Evolutionary conservation across 1,139 yeast species (phyloP), one percentile per base, ranked within the genome.

Genomic region (Yamadazyma atmosphaerica): DNA sequence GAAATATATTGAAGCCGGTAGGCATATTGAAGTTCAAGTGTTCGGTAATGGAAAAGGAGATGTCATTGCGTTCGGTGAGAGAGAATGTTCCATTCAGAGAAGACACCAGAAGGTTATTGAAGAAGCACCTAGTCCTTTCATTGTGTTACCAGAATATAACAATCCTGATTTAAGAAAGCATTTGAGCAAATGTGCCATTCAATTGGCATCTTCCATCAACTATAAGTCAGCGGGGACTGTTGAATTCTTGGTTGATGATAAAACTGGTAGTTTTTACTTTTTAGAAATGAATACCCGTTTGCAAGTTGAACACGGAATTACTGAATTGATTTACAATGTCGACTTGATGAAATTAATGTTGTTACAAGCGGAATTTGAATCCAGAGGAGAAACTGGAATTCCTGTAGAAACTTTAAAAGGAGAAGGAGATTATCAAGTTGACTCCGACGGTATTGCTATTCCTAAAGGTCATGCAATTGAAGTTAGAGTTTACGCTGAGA

Each of bases 21-120:
- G 77, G 28, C 77, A 72, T 45, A 65, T 72, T 35, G 77, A 72
- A 46, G 72, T 72, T 7, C 77, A 72, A 42, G 54, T 72, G 22
- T 68, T 72, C 46, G 77, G 76, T 10, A 70, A 72, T 49, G 66
- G 66, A 31, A 49, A 54, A 33, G 75, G 76, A 12, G 68, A 68
- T 42, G 67, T 67, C 11, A 58, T 70, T 12, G 68, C 74, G 2
- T 62, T 65, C 30, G 75, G 75, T 14, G 77, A 71, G 48, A 59
- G 77, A 34, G 77, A 72, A 41, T 72, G 77, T 42, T 68, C 75
- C 8, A 70, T 72, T 27, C 77, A 72, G 54, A 60, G 77, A 46
- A 58, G 77, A 21, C 77, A 72, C 47, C 77, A 72, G 43, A 72
- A 72, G 46, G 74, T 72, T n/a, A 58, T 73, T 31, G 79, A 73